Evolutionary conservation across 2,329 filamentous ascomycete species (phyloP), one percentile per base, ranked within the genome.

Genomic region (Cladosporium sp.): DNA sequence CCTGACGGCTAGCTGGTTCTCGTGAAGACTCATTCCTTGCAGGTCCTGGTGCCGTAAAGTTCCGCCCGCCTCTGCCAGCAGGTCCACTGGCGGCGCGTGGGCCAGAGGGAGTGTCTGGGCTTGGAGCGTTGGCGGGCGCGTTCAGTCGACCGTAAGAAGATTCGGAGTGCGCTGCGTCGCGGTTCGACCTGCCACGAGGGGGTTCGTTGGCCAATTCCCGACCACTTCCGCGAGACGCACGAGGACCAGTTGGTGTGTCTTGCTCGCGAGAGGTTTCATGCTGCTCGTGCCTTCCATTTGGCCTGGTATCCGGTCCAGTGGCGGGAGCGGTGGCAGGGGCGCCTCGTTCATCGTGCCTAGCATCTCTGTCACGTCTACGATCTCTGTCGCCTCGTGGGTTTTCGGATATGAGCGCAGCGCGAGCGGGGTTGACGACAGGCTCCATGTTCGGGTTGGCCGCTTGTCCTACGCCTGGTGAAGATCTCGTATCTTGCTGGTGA

Each of bases 221-320:
- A 7, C 58, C 56, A 22, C 47, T 53, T 50, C 50, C 58, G 40
- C 75, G 69, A 45, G 71, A 71, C 43, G 68, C 68, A 51, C 78
- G 74, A 47, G 80, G 80, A 13, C 78, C 79, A 17, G 74, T 75
- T 5, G 80, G 80, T 39, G 78, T 69, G 32, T 61, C 63, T 20
- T 69, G 54, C 27, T 60, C 58, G 19, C 43, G 24, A 18, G 54
- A 54, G 22, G 52, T 43, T 30, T 63, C 62, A 42, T 42, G 19
- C 13, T 15, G 22, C 59, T 40, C 53, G 38, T 15, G 53, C 48
- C 37, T 40, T 30, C 20, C 29, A 13, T 73, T 77, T 55, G 69
- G 70, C 32, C 64, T 68, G 39, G 63, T 51, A 18, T 53, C 59
- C 54, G 50, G 52, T 42, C 30, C 61, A 56, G 36, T 48, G 22